Conservation (phyloP, 805 yeast species). For the Saccharomyces mikatae region DNA sequence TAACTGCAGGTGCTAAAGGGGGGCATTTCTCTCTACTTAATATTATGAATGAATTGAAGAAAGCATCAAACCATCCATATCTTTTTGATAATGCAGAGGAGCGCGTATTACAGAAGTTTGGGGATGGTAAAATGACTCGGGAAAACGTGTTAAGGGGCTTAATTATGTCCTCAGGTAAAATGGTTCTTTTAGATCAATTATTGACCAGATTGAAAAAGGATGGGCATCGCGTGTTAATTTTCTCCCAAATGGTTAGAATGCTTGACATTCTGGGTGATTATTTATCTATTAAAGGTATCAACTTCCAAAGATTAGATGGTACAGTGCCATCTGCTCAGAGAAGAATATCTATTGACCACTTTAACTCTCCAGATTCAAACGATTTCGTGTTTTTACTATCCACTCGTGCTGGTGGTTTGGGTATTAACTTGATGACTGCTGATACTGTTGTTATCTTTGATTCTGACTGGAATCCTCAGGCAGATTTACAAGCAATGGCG, state of each 20-base stretch:
- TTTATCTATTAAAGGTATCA: conserved; percentile 73
- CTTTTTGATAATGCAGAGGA: conserved; percentile 90
- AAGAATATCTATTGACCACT: conserved; percentile 91
- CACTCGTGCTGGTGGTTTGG: conserved; percentile 98
- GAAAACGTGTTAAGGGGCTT: conserved; percentile 81
- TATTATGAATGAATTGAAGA: conserved; percentile 90
- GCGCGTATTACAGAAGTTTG: conserved; percentile 60
- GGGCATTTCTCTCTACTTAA: conserved; percentile 78
- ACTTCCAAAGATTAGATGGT: conserved; percentile 92
- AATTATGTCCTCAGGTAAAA: conserved; percentile 96
- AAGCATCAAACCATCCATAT: conserved; percentile 96
- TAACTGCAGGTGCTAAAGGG: conserved; percentile 74
- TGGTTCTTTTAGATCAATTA: conserved; percentile 90
- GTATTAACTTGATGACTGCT: conserved; percentile 97
- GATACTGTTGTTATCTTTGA: conserved; percentile 97
- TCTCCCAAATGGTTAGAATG: conserved; percentile 96
- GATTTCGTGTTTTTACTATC: conserved; percentile 86
- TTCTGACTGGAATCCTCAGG: conserved; percentile 99
- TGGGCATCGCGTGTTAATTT: conserved; percentile 92
- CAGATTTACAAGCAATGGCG: conserved; percentile 98
- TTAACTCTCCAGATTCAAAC: conserved; percentile 84
- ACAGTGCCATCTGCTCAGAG: conserved; percentile 92
- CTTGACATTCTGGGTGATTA: conserved; percentile 93
- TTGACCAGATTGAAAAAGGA: conserved; percentile 78
- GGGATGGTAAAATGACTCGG: conserved; percentile 49